Base-by-base conservation (phyloP, 192 early-diverging fungal species). In the Dispira simplex region DNA sequence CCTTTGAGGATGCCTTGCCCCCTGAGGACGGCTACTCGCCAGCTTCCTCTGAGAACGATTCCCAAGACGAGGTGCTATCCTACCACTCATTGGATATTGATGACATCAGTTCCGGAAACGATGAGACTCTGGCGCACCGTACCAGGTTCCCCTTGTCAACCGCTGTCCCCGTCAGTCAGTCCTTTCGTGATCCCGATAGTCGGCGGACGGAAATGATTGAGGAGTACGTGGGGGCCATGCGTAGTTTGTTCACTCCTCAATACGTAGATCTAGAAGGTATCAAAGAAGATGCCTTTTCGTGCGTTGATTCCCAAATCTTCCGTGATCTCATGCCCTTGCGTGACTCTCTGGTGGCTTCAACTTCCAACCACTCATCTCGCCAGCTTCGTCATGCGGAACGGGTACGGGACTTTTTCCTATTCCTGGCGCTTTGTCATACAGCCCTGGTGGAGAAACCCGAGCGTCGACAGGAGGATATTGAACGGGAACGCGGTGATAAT, bases 351-450 rank as follows among this genome's bases (percentile, higher is more conserved):
- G 32, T 1, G 32, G 6, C 32, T 39, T 39, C 32, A 39, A 23
- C 21, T 6, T n/a, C 21, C 27, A 64, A 21, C 28, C 1, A 18
- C 49, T 6, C 21, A 11, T 21, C 12, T 43, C 51, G 45, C 39
- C 67, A 72, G 13, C 44, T 49, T 8, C 26, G 66, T 26, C 81
- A 85, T 18, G 76, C 82, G 9, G 74, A 78, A 13, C 81, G 79
- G 11, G 77, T 93, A 43, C 71, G 77, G 21, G 89, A 95, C 65
- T 99, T 97, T 63, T 88, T 94, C 69, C 88, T 83, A 3, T 75
- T 92, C 23, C 71, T 99, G 23, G 87, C 92, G 13, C 77, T 96
- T 0, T 99, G 95, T 69, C 94, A 99, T 71, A 97, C 96, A 0
- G 95, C 95, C 0, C 78, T 99, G 11, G 85, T 93, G 0, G 94